phyloP scores from a whole-genome alignment of 1,284 basidiomycete genomes.

The Amylostereum areolatum region DNA sequence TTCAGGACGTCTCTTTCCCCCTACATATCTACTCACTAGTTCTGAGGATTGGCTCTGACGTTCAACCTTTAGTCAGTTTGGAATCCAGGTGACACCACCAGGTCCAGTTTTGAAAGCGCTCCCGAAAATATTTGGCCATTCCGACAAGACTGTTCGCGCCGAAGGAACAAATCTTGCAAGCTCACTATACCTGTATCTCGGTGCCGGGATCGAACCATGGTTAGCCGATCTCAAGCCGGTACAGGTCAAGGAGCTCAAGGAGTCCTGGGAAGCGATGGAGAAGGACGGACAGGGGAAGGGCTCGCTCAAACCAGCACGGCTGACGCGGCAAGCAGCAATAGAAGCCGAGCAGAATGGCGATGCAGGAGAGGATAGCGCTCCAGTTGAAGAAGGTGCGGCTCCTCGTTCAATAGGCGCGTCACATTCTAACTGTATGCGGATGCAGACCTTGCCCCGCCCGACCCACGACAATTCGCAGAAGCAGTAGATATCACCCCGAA shows the following conservation, averaged over 20 bases:
- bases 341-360: constrained; percentile 56
- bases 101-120: constrained; percentile 80
- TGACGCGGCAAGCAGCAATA: constrained; percentile 75
- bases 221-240: constrained; percentile 94
- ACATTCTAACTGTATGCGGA: not conserved
- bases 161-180: constrained; percentile 82
- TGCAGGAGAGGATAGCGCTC: constrained; percentile 33
- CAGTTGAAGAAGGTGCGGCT: constrained; percentile 29
- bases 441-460: constrained; percentile 48
- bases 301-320: constrained; percentile 69
- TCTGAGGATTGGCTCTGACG: no score
- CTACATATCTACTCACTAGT: no score
- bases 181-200: constrained; percentile 85
- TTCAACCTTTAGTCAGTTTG: constrained; percentile 60
- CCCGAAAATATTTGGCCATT: constrained; percentile 92
- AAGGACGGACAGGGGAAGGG: constrained; percentile 81
- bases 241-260: constrained; percentile 95
- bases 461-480: constrained; percentile 83
- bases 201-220: constrained; percentile 82
- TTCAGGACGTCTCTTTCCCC: not conserved
- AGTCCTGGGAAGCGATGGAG: constrained; percentile 83
- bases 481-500: constrained; percentile 75
- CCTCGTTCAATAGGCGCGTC: not conserved
- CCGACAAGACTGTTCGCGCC: constrained; percentile 92
- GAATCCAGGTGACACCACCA: constrained; percentile 72